phyloP scores from a whole-genome alignment of 2,329 filamentous ascomycete genomes.

The Rhexocercosporidium sp. region DNA sequence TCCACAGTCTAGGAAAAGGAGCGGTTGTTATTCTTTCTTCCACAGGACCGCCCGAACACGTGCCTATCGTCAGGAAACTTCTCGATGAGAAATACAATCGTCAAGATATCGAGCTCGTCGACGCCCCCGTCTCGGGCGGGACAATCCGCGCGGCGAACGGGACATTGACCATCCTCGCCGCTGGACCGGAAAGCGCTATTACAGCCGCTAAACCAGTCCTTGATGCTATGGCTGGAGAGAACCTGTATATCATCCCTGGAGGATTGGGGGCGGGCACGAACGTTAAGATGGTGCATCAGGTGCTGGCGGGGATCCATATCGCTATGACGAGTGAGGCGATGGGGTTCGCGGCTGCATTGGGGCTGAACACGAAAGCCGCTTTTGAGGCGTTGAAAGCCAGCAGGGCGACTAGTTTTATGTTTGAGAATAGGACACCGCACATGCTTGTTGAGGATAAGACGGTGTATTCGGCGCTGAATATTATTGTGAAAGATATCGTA shows the following conservation, averaged over 20 bases:
- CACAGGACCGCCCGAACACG: conserved; percentile 71
- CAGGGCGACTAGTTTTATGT: conserved; percentile 54
- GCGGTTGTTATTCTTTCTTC: conserved; percentile 70
- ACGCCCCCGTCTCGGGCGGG: conserved; percentile 76
- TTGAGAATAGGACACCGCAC: conserved; percentile 59
- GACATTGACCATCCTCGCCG: conserved; percentile 77
- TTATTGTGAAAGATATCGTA: conserved; percentile 46
- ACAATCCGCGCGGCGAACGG: conserved; percentile 71
- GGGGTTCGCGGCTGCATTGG: conserved; percentile 62
- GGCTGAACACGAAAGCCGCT: conserved; percentile 51
- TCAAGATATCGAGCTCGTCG: conserved; percentile 69
- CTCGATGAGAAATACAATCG: conserved; percentile 61
- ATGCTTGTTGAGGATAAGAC: conserved; percentile 57
- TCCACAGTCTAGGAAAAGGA: conserved; percentile 54
- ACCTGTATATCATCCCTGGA: conserved; percentile 66
- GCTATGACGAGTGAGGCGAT: conserved; percentile 63
- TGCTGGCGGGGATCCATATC: conserved; percentile 68
- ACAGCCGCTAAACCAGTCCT: conserved; percentile 63
- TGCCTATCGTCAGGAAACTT: conserved; percentile 62
- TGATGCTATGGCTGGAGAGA: conserved; percentile 62
- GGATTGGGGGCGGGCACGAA: conserved; percentile 65
- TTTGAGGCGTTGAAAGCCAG: conserved; percentile 45
- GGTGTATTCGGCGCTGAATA: conserved; percentile 44
- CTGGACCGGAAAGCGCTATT: conserved; percentile 61
- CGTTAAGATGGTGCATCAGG: conserved; percentile 68